Evolutionary conservation across 768 basidiomycete species (phyloP), one percentile per base, ranked within the genome.

Genomic region (Suillus fuscotomentosus): DNA sequence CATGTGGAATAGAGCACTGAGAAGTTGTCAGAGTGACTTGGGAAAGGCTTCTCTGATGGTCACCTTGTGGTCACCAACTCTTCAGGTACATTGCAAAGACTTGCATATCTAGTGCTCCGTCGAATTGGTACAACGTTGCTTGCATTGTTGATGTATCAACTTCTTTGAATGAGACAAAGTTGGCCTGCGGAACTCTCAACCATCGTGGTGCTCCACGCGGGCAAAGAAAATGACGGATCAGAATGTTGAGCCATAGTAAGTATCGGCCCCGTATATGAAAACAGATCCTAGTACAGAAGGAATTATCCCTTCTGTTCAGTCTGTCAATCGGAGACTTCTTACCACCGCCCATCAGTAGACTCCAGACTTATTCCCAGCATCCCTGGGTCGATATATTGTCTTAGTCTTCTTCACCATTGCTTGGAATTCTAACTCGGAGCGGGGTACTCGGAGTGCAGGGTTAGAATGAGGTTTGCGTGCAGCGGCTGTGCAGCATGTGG

Each of bases 131-230:
- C n/a, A 94, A 70, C 75, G 95, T 96, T 24, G 82, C 81, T 70
- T 86, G 88, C 87, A 95, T 92, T 17, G 91, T 91, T n/a, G 81
- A 70, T 34, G 95, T 83, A 73, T 87, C 87, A 3, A 88, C 92
- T 80, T 94, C 91, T 67, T 91, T 92, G 81, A 98, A 96, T n/a
- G 83, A 80, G 22, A 93, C 83, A 53, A 83, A 80, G 42, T 83
- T 86, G 51, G 82, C 78, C 91, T 94, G 68, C 22, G 63, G 47
- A 39, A 42, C 14, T 24, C 47, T 24, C 24, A 14, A 50, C 22
- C 13, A 50, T 50, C 13, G 13, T 50, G 48, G 20, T 36, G 34
- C 53, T 36, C 11, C 11, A 54, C 20, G 31, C 20, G 3, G 53
- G 34, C 11, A 11, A 54, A 36, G 31, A 36, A 13, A 34, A 7